A percentile compares a stretch with the other conserved stretches of the same genome.
These are phyloP conservation scores for Cryptosporidium bovis DNA, from an alignment of 169 alveolate genomes.

Conservation along the genomic window DNA sequence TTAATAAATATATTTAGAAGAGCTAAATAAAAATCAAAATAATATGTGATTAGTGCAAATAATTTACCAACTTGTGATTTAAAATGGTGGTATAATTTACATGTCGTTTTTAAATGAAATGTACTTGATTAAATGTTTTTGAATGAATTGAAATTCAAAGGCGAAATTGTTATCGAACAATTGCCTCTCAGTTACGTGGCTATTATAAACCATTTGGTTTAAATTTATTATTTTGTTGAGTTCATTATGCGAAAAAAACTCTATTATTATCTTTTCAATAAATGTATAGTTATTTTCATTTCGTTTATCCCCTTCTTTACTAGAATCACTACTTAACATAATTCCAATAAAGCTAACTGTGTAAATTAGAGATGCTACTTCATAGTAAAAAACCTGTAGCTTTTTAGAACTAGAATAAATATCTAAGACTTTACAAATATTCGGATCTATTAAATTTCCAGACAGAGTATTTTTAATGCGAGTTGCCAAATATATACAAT, in stretches of 20 bases:
- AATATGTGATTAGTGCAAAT: too few relatives aligned
- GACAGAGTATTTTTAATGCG: neutral
- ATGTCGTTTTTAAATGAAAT: too few relatives aligned
- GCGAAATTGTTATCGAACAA: conserved; percentile 9
- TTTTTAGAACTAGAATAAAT: neutral
- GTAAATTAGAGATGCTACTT: conserved; percentile 27
- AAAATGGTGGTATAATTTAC: too few relatives aligned
- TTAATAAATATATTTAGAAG: too few relatives aligned
- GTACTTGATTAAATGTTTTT: neutral
- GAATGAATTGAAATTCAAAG: conserved; percentile 34
- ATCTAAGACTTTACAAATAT: neutral
- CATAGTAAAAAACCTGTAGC: conserved; percentile 8
- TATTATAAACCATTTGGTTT: neutral
- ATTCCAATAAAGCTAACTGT: conserved; percentile 35
- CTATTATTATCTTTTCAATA: conserved; percentile 25
- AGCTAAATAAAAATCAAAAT: too few relatives aligned
- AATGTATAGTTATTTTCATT: neutral
- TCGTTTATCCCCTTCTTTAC: neutral
- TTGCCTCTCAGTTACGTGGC: neutral
- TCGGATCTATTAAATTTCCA: too few relatives aligned
- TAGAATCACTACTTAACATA: neutral
- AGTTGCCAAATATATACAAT: neutral
- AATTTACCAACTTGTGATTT: too few relatives aligned
- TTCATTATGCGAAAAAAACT: conserved; percentile 11
- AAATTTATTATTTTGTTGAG: conserved; percentile 2